Base-by-base conservation (phyloP, 257 asterid genomes). In the Craterostigma plantagineum region DNA sequence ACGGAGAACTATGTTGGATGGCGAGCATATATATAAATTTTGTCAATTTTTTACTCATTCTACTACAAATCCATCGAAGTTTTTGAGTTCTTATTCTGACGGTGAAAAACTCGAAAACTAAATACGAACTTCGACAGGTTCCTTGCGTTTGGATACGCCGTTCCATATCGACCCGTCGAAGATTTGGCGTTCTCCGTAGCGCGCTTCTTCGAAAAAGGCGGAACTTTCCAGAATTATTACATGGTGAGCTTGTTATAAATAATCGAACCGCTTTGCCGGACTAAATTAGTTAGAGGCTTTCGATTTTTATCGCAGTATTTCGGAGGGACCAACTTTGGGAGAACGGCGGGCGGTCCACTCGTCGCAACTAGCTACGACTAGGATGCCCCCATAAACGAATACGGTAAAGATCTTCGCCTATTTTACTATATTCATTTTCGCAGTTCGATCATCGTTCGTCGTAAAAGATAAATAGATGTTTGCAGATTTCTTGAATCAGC, bases 291-390 rank as follows among this genome's bases (percentile, higher is more conserved):
- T 23, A 23, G 30, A 23, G 30, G 6, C 30, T 23, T 23, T 23
- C 30, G 30, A 23, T 30, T 17, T 45, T 15, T 48, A 23, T 38
- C 43, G 45, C 62, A 77, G 94, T 81, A 81, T 66, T 77, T 74
- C 63, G 94, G 94, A 56, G 92, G 92, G 35, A 81, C 92, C 57
- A 81, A 81, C 73, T 81, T 81, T 43, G 94, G 92, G 37, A 56
- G 86, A 60, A 77, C 94, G 37, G 82, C 91, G 0, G 92, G 94
- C 14, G 94, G 92, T 23, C 91, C 92, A 57, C 49, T 74, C 51
- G 55, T 72, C 42, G 87, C 94, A 42, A 74, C 94, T 55, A 81
- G 92, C 66, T 81, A 81, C 35, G 81, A 81, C 60, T 81, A 77
- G 55, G 94, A 77, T 59, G 92, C 94, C 35, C 94, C 94, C 13